Evolutionary conservation across 305 asterid genomes (phyloP).

Genomic region (Nicotiana rustica): DNA sequence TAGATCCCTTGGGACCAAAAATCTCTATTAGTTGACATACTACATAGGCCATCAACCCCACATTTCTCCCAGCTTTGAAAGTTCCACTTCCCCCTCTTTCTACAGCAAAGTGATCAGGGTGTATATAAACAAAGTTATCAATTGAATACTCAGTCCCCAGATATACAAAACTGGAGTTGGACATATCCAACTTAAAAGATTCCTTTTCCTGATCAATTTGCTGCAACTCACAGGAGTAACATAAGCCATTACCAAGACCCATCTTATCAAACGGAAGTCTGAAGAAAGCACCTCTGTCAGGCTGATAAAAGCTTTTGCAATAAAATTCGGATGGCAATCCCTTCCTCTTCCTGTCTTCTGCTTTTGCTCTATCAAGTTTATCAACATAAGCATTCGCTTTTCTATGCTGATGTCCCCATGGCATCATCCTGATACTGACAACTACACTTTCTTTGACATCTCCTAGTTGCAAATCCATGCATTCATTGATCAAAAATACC

Average conservation of each 20-base stretch:
- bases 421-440: conserved; percentile 61
- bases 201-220: conserved; percentile 55
- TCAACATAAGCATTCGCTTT: conserved; percentile 70
- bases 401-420: conserved; percentile 96
- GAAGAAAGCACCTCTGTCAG: conserved; percentile 93
- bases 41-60: conserved; percentile 81
- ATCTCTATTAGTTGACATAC: conserved; percentile 84
- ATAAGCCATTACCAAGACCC: conserved; percentile 87
- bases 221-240: conserved; percentile 69
- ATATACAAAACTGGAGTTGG: conserved; percentile 62
- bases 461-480: conserved; percentile 66
- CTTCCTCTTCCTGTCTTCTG: conserved; percentile 80
- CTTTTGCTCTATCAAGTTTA: conserved; percentile 73
- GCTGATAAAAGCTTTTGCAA: conserved; percentile 87
- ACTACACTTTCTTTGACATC: conserved; percentile 57
- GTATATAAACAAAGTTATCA: conserved; percentile 76
- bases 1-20: conserved; percentile 52
- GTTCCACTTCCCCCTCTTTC: conserved; percentile 62
- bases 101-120: conserved; percentile 66
- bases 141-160: conserved; percentile 63
- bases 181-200: conserved; percentile 53
- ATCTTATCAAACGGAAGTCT: conserved; percentile 56
- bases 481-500: conserved; percentile 78
- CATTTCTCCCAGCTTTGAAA: conserved; percentile 88
- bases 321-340: conserved; percentile 78